phyloP scores from a whole-genome alignment of 805 yeast genomes.

The Kurtzmaniella fragi region DNA sequence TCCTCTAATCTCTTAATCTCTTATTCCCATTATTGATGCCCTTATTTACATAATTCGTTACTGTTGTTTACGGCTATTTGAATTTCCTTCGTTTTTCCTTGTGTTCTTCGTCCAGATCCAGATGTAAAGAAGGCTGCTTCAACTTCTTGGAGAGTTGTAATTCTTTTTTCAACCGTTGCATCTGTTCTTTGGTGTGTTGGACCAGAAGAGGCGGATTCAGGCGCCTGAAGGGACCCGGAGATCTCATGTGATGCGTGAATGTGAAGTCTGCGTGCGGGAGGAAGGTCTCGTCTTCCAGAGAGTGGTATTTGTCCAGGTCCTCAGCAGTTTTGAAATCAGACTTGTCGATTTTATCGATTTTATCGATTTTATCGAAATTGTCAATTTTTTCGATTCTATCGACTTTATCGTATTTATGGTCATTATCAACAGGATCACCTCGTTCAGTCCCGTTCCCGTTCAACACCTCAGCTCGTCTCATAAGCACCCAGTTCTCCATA shows the following conservation, averaged over 20 bases:
- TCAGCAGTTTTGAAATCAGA: not conserved
- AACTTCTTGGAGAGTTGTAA: not conserved
- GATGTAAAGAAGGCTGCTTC: not conserved
- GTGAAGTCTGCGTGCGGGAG: too few relatives aligned
- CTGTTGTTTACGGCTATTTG: not conserved
- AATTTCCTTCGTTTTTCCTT: slow-evolving; percentile 1
- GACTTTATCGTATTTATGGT: slow-evolving; percentile 5
- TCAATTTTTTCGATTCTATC: slow-evolving; percentile 5
- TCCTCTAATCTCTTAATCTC: too few relatives aligned
- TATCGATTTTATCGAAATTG: slow-evolving; percentile 1
- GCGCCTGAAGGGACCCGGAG: too few relatives aligned
- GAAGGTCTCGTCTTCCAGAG: not conserved
- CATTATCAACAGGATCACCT: slow-evolving; percentile 6
- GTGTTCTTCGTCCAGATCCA: not conserved
- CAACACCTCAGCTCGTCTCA: slow-evolving; percentile 40
- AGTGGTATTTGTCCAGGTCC: too few relatives aligned
- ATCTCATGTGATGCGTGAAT: too few relatives aligned
- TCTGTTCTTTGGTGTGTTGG: slow-evolving; percentile 1
- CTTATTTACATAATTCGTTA: too few relatives aligned
- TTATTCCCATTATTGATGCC: too few relatives aligned
- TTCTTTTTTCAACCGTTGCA: not conserved
- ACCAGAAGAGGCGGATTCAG: not conserved
- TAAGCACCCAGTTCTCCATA: slow-evolving; percentile 49
- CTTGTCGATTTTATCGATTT: not conserved
- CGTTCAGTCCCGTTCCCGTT: slow-evolving; percentile 4